Conservation (phyloP, 73 alveolate species). For the Blepharisma japonicum region DNA sequence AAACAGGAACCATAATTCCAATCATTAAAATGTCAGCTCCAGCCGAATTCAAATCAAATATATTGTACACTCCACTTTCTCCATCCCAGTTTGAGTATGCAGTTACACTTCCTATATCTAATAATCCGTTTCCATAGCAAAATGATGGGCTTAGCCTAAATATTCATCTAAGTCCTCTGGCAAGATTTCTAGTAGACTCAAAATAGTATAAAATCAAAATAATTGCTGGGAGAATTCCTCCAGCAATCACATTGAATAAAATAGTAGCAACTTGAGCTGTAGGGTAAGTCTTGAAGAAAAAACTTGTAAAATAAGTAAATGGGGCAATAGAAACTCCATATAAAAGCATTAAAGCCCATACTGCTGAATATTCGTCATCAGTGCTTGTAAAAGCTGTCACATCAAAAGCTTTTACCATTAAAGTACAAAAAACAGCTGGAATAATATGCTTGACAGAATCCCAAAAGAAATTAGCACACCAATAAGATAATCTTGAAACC, state of each 20-base stretch:
- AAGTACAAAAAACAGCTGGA: slow-evolving; percentile 56
- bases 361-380: slow-evolving; percentile 50
- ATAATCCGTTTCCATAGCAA: slow-evolving; percentile 82
- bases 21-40: slow-evolving; percentile 45
- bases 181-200: slow-evolving; percentile 52
- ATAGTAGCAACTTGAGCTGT: slow-evolving; percentile 62
- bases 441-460: slow-evolving; percentile 68
- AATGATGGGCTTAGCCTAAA: slow-evolving; percentile 89
- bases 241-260: slow-evolving; percentile 68
- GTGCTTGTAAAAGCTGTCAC: slow-evolving; percentile 27
- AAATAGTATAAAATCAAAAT: slow-evolving; percentile 57
- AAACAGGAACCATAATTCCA: slow-evolving; percentile 36
- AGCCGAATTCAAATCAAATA: slow-evolving; percentile 39
- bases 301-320: slow-evolving; percentile 80
- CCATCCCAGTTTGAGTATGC: slow-evolving; percentile 40
- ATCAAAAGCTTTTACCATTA: slow-evolving; percentile 35
- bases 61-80: not conserved
- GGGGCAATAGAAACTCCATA: slow-evolving; percentile 88
- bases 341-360: slow-evolving; percentile 62
- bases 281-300: slow-evolving; percentile 68
- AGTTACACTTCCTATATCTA: slow-evolving; percentile 46
- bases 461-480: slow-evolving; percentile 74
- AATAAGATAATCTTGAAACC: slow-evolving; percentile 72
- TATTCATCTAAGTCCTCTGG: slow-evolving; percentile 67
- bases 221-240: slow-evolving; percentile 41